Percentiles rank a stretch among this genome's conserved stretches.
phyloP scores from a whole-genome alignment of 192 early-diverging fungal species.

The Gaertneriomyces semiglobifer region DNA sequence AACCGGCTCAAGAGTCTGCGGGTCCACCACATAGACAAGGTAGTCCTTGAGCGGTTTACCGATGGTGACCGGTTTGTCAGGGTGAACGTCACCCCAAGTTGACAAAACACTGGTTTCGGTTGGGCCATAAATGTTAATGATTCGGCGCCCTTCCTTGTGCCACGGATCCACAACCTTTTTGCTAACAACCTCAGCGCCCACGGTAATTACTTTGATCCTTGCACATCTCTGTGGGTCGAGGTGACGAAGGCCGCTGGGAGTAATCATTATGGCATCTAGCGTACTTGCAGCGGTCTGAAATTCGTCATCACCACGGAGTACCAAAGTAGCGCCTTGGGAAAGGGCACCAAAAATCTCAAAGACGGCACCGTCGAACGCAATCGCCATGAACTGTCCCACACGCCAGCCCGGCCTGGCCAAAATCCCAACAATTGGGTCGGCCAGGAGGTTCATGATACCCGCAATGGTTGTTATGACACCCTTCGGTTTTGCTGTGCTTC shows the following conservation, averaged over 20 bases:
- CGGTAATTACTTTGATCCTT: conserved; percentile 22
- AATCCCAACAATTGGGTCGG: no score
- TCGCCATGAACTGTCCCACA: conserved; percentile 21
- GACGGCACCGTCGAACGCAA: conserved; percentile 30
- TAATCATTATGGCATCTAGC: conserved; percentile 22
- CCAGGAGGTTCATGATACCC: no score
- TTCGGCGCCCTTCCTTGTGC: neutral
- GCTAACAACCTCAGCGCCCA: conserved; percentile 17
- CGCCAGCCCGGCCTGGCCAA: neutral
- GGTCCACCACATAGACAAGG: conserved; percentile 2
- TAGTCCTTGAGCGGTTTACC: neutral
- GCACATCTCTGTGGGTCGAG: conserved; percentile 23
- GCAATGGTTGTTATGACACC: neutral
- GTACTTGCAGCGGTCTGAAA: conserved; percentile 8
- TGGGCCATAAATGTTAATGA: conserved; percentile 6
- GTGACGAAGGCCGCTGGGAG: conserved; percentile 26
- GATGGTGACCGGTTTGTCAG: neutral
- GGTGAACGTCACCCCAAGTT: neutral
- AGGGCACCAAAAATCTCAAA: conserved; percentile 26
- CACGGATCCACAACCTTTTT: no score
- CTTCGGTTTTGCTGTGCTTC: conserved; percentile 5
- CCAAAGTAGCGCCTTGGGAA: conserved; percentile 8
- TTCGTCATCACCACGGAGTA: conserved; percentile 21
- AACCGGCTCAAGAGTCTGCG: neutral
- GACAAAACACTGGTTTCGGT: conserved; percentile 2